phyloP scores from a whole-genome alignment of 2,329 filamentous ascomycete species.

The Coleophoma cylindrospora region DNA sequence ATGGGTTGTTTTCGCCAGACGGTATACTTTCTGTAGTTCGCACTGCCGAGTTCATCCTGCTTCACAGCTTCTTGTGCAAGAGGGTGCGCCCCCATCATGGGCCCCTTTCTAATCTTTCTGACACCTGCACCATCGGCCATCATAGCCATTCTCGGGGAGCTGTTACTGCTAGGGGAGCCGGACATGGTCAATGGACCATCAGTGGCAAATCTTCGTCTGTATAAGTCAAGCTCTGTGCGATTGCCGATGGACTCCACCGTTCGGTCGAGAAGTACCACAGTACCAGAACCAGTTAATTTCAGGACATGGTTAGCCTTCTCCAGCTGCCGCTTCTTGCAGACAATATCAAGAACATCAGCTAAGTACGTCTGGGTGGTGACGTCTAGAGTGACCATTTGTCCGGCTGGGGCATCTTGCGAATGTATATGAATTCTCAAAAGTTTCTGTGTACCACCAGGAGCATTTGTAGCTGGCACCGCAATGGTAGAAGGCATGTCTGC shows the following conservation, averaged over 20 bases:
- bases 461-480: conserved; percentile 27
- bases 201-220: conserved; percentile 68
- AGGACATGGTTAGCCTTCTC: conserved; percentile 78
- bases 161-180: conserved; percentile 59
- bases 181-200: conserved; percentile 66
- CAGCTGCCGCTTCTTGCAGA: conserved; percentile 71
- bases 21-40: conserved; percentile 69
- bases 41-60: conserved; percentile 51
- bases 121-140: conserved; percentile 35
- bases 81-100: conserved; percentile 58
- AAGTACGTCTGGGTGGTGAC: conserved; percentile 81
- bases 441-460: conserved; percentile 60
- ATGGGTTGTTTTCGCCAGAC: conserved; percentile 81
- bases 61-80: conserved; percentile 59
- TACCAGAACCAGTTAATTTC: conserved; percentile 69
- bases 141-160: conserved; percentile 60
- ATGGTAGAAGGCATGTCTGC: conserved; percentile 50
- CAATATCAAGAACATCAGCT: conserved; percentile 73
- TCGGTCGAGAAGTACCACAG: conserved; percentile 70
- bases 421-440: conserved; percentile 68
- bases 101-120: conserved; percentile 45
- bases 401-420: conserved; percentile 63
- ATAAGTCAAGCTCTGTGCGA: conserved; percentile 69
- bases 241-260: conserved; percentile 75
- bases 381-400: conserved; percentile 68